Percentiles rank a stretch among this genome's conserved stretches.
Conservation (phyloP, 257 asterid species). For the Primulina tabacum region DNA sequence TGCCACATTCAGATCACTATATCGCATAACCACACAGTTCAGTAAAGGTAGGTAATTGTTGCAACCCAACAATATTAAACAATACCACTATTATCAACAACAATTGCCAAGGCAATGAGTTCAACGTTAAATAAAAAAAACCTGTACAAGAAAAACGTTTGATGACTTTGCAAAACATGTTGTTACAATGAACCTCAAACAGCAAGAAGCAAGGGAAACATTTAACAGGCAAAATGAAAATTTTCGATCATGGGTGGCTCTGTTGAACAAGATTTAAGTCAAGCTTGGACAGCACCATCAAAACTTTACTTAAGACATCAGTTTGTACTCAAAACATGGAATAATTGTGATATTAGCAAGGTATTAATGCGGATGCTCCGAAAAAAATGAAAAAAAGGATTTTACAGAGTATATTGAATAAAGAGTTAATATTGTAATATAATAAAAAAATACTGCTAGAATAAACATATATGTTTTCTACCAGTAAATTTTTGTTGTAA, state of each 20-base stretch:
- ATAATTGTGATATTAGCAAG: background rate
- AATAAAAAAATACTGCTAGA: background rate
- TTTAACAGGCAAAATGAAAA: background rate
- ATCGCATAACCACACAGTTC: too few species aligned
- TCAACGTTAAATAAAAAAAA: too few species aligned
- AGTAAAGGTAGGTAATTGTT: background rate
- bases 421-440: background rate
- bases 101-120: too few species aligned
- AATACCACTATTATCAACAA: background rate
- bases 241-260: background rate
- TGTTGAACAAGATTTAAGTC: background rate
- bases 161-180: background rate
- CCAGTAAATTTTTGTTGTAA: too few species aligned
- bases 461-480: too few species aligned
- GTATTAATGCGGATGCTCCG: background rate
- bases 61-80: background rate
- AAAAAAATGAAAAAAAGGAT: background rate
- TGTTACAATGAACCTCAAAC: background rate
- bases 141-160: background rate
- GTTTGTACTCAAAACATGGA: background rate
- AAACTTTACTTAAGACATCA: background rate
- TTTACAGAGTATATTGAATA: background rate
- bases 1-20: too few species aligned
- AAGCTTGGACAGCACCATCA: background rate
- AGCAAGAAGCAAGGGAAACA: background rate